These are phyloP conservation scores for Neophaeococcomyces aloes DNA, from an alignment of 2,329 filamentous ascomycete genomes.

Conservation along the genomic window DNA sequence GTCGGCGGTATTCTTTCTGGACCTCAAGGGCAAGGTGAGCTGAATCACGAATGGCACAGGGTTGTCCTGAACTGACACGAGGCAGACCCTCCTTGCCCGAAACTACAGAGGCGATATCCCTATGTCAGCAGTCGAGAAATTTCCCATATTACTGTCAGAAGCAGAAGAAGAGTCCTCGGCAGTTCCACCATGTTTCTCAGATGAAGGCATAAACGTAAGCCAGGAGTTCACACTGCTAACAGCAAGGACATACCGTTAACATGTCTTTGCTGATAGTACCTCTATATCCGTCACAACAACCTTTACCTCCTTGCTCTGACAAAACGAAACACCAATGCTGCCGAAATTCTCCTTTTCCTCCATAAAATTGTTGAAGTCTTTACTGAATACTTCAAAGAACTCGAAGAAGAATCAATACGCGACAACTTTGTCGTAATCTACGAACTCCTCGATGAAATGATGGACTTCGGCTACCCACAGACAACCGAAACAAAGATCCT, in stretches of 20 bases:
- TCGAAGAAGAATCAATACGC: conserved; percentile 96
- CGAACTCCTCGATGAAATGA: conserved; percentile 98
- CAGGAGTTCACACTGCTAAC: neutral
- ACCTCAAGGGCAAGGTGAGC: conserved; percentile 96
- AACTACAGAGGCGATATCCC: conserved; percentile 98
- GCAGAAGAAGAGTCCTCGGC: conserved; percentile 98
- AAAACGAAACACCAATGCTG: conserved; percentile 97
- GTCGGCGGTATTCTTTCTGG: conserved; percentile 95
- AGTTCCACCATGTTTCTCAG: conserved; percentile 93
- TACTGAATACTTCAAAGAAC: conserved; percentile 98
- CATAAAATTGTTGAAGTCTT: conserved; percentile 98
- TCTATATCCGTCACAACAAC: conserved; percentile 99
- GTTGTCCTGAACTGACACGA: conserved; percentile 16
- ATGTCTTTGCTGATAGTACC: conserved; percentile 52
- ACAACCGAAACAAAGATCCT: conserved; percentile 98
- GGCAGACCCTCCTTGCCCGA: conserved; percentile 86
- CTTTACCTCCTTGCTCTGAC: conserved; percentile 95
- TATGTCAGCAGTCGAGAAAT: conserved; percentile 98
- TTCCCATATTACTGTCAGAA: conserved; percentile 88
- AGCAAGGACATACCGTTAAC: neutral
- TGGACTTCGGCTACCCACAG: conserved; percentile 99
- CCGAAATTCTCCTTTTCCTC: conserved; percentile 94
- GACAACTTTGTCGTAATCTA: conserved; percentile 99
- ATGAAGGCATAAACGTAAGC: conserved; percentile 93
- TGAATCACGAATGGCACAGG: neutral